A percentile compares a stretch with the other conserved stretches of the same genome.
Conservation (phyloP, 2,329 filamentous ascomycete species). For the Botrytis fabae region DNA sequence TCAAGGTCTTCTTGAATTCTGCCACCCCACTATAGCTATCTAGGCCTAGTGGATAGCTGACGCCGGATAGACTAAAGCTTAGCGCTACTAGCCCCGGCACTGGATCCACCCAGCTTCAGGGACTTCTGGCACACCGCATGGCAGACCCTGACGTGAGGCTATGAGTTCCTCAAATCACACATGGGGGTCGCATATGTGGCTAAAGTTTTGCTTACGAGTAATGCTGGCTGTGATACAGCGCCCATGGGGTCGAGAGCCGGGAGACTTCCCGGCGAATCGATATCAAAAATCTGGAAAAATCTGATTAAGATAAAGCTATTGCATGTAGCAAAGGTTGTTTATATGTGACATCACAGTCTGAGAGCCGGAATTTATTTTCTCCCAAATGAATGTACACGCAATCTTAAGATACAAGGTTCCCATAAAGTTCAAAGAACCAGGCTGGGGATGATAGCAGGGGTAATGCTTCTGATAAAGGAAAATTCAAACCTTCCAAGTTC, state of each 20-base stretch:
- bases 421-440: neutral
- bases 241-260: neutral
- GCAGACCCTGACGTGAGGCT: neutral
- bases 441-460: neutral
- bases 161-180: neutral
- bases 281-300: neutral
- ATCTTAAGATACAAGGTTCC: neutral
- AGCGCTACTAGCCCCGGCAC: neutral
- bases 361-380: neutral
- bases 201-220: neutral
- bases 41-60: neutral
- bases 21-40: neutral
- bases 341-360: neutral
- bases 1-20: neutral
- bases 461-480: neutral
- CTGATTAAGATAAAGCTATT: neutral
- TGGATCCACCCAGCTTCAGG: constrained; percentile 6
- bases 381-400: neutral
- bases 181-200: neutral
- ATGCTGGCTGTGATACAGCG: neutral
- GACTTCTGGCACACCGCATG: neutral
- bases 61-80: neutral
- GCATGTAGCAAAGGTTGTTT: neutral
- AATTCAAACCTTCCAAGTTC: neutral
- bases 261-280: neutral